Percentiles rank a stretch among this genome's conserved stretches.
These are phyloP conservation scores for Calonectria pteridis DNA, from an alignment of 2,329 filamentous ascomycete species.

Conservation along the genomic window DNA sequence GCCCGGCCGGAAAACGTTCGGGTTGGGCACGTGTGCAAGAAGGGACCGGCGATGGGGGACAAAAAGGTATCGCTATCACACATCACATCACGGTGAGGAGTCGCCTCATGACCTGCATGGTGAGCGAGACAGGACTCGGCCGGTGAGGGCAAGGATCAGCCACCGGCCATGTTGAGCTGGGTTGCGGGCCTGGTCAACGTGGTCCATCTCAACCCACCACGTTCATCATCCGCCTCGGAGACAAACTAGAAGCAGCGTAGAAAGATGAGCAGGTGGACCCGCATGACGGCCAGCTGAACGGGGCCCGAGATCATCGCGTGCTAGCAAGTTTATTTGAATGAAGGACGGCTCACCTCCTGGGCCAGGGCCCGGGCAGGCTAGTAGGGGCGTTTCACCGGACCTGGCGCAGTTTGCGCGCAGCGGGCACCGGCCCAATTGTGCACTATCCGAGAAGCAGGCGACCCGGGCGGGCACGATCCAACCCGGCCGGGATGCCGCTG, in stretches of 20 bases:
- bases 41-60: background rate
- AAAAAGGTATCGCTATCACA: background rate
- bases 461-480: constrained; percentile 25
- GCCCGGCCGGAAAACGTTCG: background rate
- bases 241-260: constrained; percentile 18
- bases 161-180: background rate
- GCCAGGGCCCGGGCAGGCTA: background rate
- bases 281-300: background rate
- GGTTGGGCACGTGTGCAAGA: constrained; percentile 4
- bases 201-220: background rate
- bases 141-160: background rate
- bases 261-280: constrained; percentile 8
- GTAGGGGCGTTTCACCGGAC: constrained; percentile 16
- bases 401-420: constrained; percentile 8
- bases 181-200: constrained; percentile 2
- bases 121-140: background rate
- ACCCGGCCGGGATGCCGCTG: constrained; percentile 20
- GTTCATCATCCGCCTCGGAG: background rate
- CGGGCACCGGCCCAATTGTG: constrained; percentile 9
- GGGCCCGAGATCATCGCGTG: constrained; percentile 3
- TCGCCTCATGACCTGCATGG: constrained; percentile 9
- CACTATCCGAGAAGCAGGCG: background rate
- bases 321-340: constrained; percentile 9
- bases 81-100: constrained; percentile 1
- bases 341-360: background rate